Percentiles rank a stretch among this genome's conserved stretches.
Evolutionary conservation across 2,329 filamentous ascomycete genomes (phyloP).

Genomic region (Diaporthe capsici): DNA sequence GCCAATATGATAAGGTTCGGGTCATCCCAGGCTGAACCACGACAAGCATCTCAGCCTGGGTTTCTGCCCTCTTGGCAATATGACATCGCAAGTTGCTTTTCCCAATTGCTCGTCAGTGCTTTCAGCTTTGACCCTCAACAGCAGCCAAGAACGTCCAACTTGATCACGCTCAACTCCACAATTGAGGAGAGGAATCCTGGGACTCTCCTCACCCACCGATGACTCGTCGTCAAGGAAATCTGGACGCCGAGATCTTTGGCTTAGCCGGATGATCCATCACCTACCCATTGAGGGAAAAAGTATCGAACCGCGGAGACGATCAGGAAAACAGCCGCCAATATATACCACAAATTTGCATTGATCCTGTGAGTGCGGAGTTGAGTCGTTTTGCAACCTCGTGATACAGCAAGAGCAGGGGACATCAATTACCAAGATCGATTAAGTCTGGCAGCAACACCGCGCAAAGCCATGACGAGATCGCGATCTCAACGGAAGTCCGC

Average conservation of each 20-base stretch:
- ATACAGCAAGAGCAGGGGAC: not conserved
- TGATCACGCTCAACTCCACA: not conserved
- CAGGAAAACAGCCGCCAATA: not conserved
- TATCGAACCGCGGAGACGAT: not conserved
- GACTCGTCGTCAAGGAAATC: not conserved
- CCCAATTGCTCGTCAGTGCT: not conserved
- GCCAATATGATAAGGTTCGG: not conserved
- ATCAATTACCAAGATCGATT: not conserved
- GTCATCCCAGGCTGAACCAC: not conserved
- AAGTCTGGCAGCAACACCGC: not conserved
- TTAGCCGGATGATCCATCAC: not conserved
- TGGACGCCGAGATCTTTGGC: not conserved
- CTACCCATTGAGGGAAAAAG: not conserved
- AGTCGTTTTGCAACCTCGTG: not conserved
- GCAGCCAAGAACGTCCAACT: not conserved
- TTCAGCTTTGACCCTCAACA: slow-evolving; percentile 9
- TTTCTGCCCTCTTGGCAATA: slow-evolving; percentile 17
- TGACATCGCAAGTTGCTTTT: slow-evolving; percentile 4
- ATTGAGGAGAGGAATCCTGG: not conserved
- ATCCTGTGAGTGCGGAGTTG: not conserved
- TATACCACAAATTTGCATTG: not conserved
- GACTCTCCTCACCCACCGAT: not conserved
- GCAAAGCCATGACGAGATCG: not conserved
- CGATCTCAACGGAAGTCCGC: not conserved
- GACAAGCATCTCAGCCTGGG: slow-evolving; percentile 2